These are phyloP conservation scores for Gamsiella multidivaricata DNA, from an alignment of 192 early-diverging fungal genomes.

Conservation along the genomic window DNA sequence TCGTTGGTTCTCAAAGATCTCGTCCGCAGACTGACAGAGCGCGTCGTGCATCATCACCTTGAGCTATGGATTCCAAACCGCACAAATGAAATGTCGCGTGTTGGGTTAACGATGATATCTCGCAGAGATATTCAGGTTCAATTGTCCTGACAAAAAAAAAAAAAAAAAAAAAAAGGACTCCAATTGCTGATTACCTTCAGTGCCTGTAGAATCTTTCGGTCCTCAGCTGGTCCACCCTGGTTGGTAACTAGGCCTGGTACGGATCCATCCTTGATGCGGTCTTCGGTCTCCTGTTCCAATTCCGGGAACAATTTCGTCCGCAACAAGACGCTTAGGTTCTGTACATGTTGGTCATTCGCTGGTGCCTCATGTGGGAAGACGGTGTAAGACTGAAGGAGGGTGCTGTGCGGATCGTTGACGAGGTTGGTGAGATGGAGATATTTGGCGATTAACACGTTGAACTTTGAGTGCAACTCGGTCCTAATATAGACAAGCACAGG, in stretches of 20 bases:
- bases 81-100: not conserved
- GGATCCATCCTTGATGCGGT: slow-evolving; percentile 35
- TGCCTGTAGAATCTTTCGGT: slow-evolving; percentile 21
- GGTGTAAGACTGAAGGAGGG: slow-evolving; percentile 26
- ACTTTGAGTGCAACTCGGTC: slow-evolving; percentile 53
- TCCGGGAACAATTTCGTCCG: slow-evolving; percentile 50
- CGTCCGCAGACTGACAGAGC: slow-evolving; percentile 32
- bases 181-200: too few species aligned
- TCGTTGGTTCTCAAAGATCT: slow-evolving; percentile 38
- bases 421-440: slow-evolving; percentile 48
- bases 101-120: too few species aligned
- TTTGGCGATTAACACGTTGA: slow-evolving; percentile 48
- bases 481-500: slow-evolving; percentile 3
- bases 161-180: too few species aligned
- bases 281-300: slow-evolving; percentile 39
- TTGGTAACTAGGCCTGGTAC: slow-evolving; percentile 11
- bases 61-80: slow-evolving; percentile 17
- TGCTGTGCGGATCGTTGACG: slow-evolving; percentile 36
- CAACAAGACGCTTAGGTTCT: slow-evolving; percentile 36
- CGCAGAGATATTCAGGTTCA: too few species aligned
- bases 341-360: slow-evolving; percentile 38
- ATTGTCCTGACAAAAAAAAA: too few species aligned
- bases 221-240: slow-evolving; percentile 14
- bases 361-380: slow-evolving; percentile 45
- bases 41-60: slow-evolving; percentile 42